phyloP scores from a whole-genome alignment of 768 basidiomycete genomes.

The Gloeopeniophorella convolvens region DNA sequence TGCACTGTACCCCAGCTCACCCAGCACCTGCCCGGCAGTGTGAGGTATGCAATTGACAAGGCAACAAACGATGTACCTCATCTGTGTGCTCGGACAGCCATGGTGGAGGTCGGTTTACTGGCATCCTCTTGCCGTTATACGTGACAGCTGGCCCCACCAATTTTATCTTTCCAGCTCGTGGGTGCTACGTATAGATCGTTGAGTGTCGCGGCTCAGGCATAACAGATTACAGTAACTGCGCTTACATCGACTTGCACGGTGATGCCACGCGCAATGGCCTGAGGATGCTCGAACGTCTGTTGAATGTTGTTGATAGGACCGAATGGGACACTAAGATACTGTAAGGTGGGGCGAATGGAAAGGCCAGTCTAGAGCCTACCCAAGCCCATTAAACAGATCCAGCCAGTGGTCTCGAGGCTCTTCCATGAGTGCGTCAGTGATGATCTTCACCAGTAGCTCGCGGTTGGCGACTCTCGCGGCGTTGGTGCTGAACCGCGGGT shows the following conservation, averaged over 20 bases:
- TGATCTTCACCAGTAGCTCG: slow-evolving; percentile 56
- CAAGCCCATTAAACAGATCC: slow-evolving; percentile 63
- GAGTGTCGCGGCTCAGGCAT: background rate
- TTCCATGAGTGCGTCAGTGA: slow-evolving; percentile 53
- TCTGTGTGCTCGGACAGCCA: slow-evolving; percentile 39
- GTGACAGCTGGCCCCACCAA: slow-evolving; percentile 34
- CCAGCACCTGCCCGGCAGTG: slow-evolving; percentile 7
- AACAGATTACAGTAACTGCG: background rate
- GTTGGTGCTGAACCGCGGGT: slow-evolving; percentile 69
- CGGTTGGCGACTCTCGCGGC: slow-evolving; percentile 71
- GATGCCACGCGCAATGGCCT: slow-evolving; percentile 70
- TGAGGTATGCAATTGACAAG: background rate
- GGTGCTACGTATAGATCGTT: slow-evolving; percentile 21
- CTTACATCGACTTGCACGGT: slow-evolving; percentile 74
- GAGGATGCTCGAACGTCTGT: slow-evolving; percentile 85
- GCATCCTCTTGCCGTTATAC: slow-evolving; percentile 34
- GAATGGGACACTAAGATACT: slow-evolving; percentile 58
- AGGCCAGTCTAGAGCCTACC: slow-evolving; percentile 40
- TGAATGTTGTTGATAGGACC: slow-evolving; percentile 90
- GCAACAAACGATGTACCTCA: slow-evolving; percentile 23
- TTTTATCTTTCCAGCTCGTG: slow-evolving; percentile 38
- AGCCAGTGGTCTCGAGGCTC: slow-evolving; percentile 71
- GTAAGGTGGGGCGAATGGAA: background rate
- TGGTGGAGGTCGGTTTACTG: slow-evolving; percentile 36
- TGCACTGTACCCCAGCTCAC: slow-evolving; percentile 13